Evolutionary conservation across 2,329 filamentous ascomycete genomes (phyloP).

Genomic region (Phaeomoniella chlamydospora): DNA sequence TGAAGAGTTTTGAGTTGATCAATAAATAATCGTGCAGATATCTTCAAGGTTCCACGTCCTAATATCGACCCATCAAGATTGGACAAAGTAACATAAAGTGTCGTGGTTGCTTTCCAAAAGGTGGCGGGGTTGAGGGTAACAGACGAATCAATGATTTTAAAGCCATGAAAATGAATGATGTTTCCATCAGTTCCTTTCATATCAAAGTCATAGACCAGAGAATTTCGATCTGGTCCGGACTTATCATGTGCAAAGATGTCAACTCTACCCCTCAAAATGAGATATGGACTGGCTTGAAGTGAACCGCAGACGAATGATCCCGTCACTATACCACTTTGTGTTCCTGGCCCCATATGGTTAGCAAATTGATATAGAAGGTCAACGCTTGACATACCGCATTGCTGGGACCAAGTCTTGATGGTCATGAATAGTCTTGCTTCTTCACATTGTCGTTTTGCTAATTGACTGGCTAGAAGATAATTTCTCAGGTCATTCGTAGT

Average conservation of each 20-base stretch:
- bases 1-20: constrained; percentile 41
- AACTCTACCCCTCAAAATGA: constrained; percentile 44
- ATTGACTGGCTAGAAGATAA: no score
- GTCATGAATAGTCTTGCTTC: no score
- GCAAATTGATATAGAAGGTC: no score
- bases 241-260: constrained; percentile 41
- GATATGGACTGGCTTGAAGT: constrained; percentile 42
- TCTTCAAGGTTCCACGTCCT: constrained; percentile 46
- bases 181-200: constrained; percentile 40
- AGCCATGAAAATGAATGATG: constrained; percentile 44
- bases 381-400: no score
- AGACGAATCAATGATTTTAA: constrained; percentile 47
- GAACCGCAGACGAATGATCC: constrained; percentile 44
- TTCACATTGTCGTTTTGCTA: no score
- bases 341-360: no score
- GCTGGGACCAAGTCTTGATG: no score
- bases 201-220: constrained; percentile 47
- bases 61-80: constrained; percentile 25
- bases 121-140: constrained; percentile 40
- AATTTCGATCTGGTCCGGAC: constrained; percentile 41
- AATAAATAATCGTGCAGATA: constrained; percentile 38
- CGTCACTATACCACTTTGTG: constrained; percentile 39
- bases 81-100: constrained; percentile 47
- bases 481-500: no score
- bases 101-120: constrained; percentile 49